phyloP scores from a whole-genome alignment of 306 rosid genomes.

The Rosa lucieae region DNA sequence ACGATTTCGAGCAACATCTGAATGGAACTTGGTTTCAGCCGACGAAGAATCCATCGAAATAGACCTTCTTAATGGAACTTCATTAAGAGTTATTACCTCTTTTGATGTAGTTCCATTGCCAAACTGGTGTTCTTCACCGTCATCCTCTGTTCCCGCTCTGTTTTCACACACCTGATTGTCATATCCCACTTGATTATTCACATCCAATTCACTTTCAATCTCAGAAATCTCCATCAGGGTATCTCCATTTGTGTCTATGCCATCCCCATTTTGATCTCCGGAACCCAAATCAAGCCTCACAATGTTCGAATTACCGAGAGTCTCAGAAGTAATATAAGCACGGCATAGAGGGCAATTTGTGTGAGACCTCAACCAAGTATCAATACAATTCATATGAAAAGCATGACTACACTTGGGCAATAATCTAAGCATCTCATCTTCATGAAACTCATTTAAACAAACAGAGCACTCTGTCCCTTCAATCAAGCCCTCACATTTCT shows the following conservation, averaged over 20 bases:
- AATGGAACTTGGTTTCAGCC: not conserved
- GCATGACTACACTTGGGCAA: constrained; percentile 79
- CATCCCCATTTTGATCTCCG: constrained; percentile 27
- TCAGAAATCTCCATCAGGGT: constrained; percentile 34
- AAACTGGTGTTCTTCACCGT: constrained; percentile 31
- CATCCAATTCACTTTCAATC: constrained; percentile 24
- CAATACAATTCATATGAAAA: constrained; percentile 63
- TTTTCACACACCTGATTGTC: constrained; percentile 15
- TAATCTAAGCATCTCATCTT: constrained; percentile 51
- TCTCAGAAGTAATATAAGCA: constrained; percentile 36
- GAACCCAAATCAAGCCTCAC: constrained; percentile 11
- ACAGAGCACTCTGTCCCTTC: constrained; percentile 74
- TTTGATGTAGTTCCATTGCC: constrained; percentile 28
- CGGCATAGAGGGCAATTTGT: constrained; percentile 77
- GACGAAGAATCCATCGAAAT: constrained; percentile 27
- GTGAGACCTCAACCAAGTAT: constrained; percentile 72
- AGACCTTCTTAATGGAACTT: constrained; percentile 13
- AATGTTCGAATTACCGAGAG: constrained; percentile 16
- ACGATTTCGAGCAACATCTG: constrained; percentile 23
- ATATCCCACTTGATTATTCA: constrained; percentile 4
- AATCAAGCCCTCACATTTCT: constrained; percentile 52
- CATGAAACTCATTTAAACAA: constrained; percentile 64
- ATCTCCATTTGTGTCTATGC: constrained; percentile 28
- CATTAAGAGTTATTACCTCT: constrained; percentile 18
- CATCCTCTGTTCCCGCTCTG: constrained; percentile 29